A percentile compares a stretch with the other conserved stretches of the same genome.
Evolutionary conservation across 2,329 filamentous ascomycete genomes (phyloP).

Genomic region (Ascochyta pisi): DNA sequence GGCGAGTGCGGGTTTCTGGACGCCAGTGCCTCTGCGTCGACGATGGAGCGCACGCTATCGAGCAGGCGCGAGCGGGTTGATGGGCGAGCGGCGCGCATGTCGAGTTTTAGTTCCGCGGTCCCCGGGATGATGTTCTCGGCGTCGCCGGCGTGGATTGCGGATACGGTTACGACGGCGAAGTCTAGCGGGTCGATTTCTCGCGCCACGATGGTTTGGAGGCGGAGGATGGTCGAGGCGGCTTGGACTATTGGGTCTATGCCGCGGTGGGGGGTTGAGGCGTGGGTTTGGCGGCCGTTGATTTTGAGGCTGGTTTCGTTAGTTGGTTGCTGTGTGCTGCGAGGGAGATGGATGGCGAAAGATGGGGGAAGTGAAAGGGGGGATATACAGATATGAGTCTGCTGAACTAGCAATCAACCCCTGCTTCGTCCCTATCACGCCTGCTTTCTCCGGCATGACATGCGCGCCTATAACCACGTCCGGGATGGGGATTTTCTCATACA

Average conservation of each 20-base stretch:
- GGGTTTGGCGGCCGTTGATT: slow-evolving; percentile 65
- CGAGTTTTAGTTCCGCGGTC: slow-evolving; percentile 61
- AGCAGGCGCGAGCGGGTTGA: slow-evolving; percentile 58
- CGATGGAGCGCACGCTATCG: slow-evolving; percentile 58
- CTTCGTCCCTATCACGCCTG: slow-evolving; percentile 52
- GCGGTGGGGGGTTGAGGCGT: slow-evolving; percentile 63
- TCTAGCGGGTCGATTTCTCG: slow-evolving; percentile 63
- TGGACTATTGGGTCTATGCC: slow-evolving; percentile 64
- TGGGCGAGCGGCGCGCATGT: slow-evolving; percentile 59
- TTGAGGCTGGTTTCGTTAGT: slow-evolving; percentile 55
- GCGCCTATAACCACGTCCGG: slow-evolving; percentile 65
- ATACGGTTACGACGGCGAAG: slow-evolving; percentile 65
- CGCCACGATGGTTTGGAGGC: slow-evolving; percentile 66
- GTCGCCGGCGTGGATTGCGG: slow-evolving; percentile 64
- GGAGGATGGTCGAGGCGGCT: slow-evolving; percentile 62
- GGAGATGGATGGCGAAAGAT: background rate
- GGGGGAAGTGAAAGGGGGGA: background rate
- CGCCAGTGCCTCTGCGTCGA: slow-evolving; percentile 62
- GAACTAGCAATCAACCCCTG: slow-evolving; percentile 51
- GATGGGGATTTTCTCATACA: slow-evolving; percentile 62
- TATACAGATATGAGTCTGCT: slow-evolving; percentile 49
- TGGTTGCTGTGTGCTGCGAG: too few relatives aligned
- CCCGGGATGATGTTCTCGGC: slow-evolving; percentile 68
- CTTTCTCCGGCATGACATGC: slow-evolving; percentile 60
- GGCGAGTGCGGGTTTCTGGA: slow-evolving; percentile 55